Conservation (phyloP, 768 basidiomycete genomes). For the Serendipita sp. region DNA sequence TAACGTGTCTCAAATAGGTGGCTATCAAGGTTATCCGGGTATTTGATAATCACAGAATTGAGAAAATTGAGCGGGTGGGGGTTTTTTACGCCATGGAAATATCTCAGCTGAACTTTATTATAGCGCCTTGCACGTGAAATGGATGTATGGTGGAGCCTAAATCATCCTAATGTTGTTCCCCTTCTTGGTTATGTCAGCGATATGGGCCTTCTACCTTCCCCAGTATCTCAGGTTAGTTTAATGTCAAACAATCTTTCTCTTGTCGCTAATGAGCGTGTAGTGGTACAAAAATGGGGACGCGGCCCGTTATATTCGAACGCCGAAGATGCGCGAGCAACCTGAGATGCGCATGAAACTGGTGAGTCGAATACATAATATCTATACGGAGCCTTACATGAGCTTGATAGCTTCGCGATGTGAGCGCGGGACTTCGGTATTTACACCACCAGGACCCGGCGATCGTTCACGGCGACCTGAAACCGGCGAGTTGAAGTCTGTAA, state of each 20-base stretch:
- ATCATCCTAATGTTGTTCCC: background rate
- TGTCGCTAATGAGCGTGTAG: background rate
- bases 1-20: background rate
- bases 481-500: background rate
- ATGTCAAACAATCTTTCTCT: background rate
- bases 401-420: background rate
- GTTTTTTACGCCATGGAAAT: too few relatives aligned
- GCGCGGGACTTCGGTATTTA: background rate
- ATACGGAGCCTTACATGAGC: background rate
- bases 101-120: too few relatives aligned
- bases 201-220: background rate
- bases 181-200: background rate
- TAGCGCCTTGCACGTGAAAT: background rate
- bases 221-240: background rate
- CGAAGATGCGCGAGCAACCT: background rate
- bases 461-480: conserved; percentile 1
- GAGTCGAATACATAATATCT: background rate
- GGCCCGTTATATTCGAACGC: background rate
- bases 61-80: too few relatives aligned
- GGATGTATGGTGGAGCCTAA: background rate
- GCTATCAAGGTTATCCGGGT: conserved; percentile 2
- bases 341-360: background rate
- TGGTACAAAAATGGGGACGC: conserved; percentile 4
- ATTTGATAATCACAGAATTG: too few relatives aligned
- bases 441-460: background rate